These are phyloP conservation scores for Somion occarium DNA, from an alignment of 1,284 basidiomycete species.

Conservation along the genomic window DNA sequence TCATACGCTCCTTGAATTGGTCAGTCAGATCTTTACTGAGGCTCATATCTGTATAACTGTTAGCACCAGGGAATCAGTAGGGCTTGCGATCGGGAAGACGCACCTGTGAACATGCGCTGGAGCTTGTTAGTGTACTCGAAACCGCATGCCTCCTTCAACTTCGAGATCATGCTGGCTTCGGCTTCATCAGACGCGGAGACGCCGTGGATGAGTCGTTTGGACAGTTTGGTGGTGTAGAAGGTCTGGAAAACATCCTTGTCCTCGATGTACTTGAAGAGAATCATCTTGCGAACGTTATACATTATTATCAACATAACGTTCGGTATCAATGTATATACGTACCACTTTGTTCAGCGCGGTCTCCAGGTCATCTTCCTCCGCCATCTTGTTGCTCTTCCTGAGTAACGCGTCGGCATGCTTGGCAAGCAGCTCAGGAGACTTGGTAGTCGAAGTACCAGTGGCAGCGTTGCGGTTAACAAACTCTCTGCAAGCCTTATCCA, in stretches of 20 bases:
- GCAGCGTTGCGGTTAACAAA: conserved; percentile 96
- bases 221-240: conserved; percentile 97
- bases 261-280: conserved; percentile 98
- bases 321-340: conserved; percentile 26
- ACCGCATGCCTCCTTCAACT: conserved; percentile 96
- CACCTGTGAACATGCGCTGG: conserved; percentile 96
- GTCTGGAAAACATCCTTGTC: conserved; percentile 99
- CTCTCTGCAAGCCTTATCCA: conserved; percentile 95
- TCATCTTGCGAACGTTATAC: conserved; percentile 84
- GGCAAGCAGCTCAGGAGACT: conserved; percentile 92
- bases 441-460: conserved; percentile 78
- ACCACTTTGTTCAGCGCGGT: conserved; percentile 89
- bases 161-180: conserved; percentile 98
- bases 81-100: conserved; percentile 18
- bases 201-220: conserved; percentile 90
- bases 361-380: conserved; percentile 90
- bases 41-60: conserved; percentile 72
- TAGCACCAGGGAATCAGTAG: background rate
- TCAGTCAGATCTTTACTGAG: conserved; percentile 96
- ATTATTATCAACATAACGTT: background rate
- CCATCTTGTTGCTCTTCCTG: conserved; percentile 94
- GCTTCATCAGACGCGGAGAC: conserved; percentile 95
- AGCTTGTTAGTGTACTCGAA: conserved; percentile 99
- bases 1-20: conserved; percentile 93
- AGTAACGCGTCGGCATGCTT: conserved; percentile 91